Evolutionary conservation across 345 rosid species (phyloP).

Genomic region (Sonneratia alba): DNA sequence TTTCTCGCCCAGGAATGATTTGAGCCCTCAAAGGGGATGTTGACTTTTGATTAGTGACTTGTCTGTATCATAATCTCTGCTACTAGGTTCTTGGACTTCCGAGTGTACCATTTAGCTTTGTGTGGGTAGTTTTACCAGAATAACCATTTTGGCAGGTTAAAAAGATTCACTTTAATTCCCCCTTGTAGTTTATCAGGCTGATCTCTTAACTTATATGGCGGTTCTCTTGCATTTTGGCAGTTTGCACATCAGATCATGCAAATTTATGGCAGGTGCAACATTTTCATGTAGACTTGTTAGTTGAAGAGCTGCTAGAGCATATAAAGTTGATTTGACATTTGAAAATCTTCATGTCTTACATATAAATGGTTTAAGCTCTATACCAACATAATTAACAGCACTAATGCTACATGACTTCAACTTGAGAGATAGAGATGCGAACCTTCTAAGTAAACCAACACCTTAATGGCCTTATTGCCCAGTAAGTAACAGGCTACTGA

Average conservation of each 20-base stretch:
- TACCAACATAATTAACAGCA: not conserved
- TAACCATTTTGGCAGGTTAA: no score
- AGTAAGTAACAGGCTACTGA: not conserved
- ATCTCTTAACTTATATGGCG: no score
- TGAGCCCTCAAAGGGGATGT: conserved; percentile 38
- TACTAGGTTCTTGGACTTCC: no score
- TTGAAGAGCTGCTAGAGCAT: not conserved
- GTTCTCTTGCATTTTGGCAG: no score
- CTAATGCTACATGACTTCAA: not conserved
- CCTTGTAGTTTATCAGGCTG: no score
- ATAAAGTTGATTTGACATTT: not conserved
- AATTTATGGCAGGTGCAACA: not conserved
- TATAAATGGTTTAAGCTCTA: not conserved
- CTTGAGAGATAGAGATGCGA: not conserved
- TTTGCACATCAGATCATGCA: no score
- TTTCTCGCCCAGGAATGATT: conserved; percentile 37
- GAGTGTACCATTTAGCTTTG: no score
- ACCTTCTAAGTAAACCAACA: not conserved
- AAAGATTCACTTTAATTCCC: no score
- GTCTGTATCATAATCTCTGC: not conserved
- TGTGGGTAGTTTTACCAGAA: no score
- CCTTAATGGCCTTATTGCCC: not conserved
- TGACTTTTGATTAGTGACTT: not conserved
- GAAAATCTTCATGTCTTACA: not conserved
- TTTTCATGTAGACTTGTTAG: not conserved